A percentile compares a stretch with the other conserved stretches of the same genome.
Evolutionary conservation across 306 rosid genomes (phyloP).

Genomic region (Cotoneaster glaucophyllus): DNA sequence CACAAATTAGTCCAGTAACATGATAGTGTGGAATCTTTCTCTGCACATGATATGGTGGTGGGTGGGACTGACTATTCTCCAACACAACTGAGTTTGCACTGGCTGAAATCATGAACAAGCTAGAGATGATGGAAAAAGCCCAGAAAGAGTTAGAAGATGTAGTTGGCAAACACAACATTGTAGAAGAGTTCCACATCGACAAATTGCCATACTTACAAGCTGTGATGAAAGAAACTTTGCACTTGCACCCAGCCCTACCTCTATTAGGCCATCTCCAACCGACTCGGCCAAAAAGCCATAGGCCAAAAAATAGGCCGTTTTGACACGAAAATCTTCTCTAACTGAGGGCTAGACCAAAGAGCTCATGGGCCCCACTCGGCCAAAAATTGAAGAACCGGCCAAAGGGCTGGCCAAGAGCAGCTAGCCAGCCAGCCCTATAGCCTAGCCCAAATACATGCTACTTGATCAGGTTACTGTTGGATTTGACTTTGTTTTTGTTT

Average conservation of each 20-base stretch:
- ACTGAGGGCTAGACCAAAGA: too few relatives aligned
- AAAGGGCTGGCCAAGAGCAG: too few relatives aligned
- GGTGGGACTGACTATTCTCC: constrained; percentile 65
- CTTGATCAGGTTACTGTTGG: too few relatives aligned
- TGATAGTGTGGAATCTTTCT: neutral
- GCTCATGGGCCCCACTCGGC: too few relatives aligned
- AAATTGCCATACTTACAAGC: constrained; percentile 52
- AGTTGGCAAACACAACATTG: constrained; percentile 42
- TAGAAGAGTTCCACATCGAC: constrained; percentile 59
- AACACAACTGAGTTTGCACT: constrained; percentile 57
- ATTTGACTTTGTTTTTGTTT: too few relatives aligned
- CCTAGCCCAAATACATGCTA: too few relatives aligned
- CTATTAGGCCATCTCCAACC: constrained; percentile 1
- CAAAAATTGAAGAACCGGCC: too few relatives aligned
- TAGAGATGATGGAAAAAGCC: constrained; percentile 33
- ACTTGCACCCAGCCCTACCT: constrained; percentile 52
- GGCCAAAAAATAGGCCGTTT: too few relatives aligned
- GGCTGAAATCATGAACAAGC: constrained; percentile 46
- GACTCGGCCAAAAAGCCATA: too few relatives aligned
- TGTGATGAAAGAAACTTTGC: constrained; percentile 61
- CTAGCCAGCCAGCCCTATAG: too few relatives aligned
- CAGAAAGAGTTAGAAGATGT: constrained; percentile 40
- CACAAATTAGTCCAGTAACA: neutral
- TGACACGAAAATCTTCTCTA: too few relatives aligned
- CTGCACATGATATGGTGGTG: constrained; percentile 52